These are phyloP conservation scores for Umbelopsis sp. DNA, from an alignment of 192 early-diverging fungal species.

Conservation along the genomic window DNA sequence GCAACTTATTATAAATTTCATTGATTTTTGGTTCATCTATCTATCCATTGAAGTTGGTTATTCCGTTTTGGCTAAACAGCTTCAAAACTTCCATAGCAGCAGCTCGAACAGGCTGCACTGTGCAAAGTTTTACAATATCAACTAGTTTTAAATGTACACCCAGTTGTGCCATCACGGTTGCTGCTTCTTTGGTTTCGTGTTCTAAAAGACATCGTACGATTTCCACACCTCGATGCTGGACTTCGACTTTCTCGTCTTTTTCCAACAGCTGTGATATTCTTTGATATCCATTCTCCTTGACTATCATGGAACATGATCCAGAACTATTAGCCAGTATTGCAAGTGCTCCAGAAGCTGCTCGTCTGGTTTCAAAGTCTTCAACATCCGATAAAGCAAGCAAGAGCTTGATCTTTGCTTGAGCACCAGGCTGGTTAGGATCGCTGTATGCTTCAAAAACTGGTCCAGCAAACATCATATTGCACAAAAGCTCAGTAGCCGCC, in stretches of 20 bases:
- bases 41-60: slow-evolving; percentile 7
- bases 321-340: slow-evolving; percentile 73
- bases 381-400: slow-evolving; percentile 84
- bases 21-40: neutral
- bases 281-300: slow-evolving; percentile 54
- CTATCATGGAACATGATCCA: slow-evolving; percentile 58
- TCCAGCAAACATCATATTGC: slow-evolving; percentile 89
- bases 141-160: slow-evolving; percentile 49
- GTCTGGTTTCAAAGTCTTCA: slow-evolving; percentile 81
- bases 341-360: slow-evolving; percentile 84
- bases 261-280: slow-evolving; percentile 54
- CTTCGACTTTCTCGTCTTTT: slow-evolving; percentile 55
- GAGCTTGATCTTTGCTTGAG: slow-evolving; percentile 67
- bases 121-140: slow-evolving; percentile 47
- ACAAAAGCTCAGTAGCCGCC: slow-evolving; percentile 88
- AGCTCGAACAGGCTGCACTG: slow-evolving; percentile 47
- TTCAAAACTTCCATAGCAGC: slow-evolving; percentile 62
- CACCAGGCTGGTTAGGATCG: slow-evolving; percentile 39
- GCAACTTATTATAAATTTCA: neutral
- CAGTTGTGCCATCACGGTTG: slow-evolving; percentile 46
- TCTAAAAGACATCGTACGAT: slow-evolving; percentile 67
- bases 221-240: slow-evolving; percentile 74
- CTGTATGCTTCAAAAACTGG: slow-evolving; percentile 81
- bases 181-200: slow-evolving; percentile 45
- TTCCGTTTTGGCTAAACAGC: slow-evolving; percentile 48